Percentiles rank a stretch among this genome's conserved stretches.
Evolutionary conservation across 805 yeast species (phyloP).

Genomic region (Myxozyma neglecta): DNA sequence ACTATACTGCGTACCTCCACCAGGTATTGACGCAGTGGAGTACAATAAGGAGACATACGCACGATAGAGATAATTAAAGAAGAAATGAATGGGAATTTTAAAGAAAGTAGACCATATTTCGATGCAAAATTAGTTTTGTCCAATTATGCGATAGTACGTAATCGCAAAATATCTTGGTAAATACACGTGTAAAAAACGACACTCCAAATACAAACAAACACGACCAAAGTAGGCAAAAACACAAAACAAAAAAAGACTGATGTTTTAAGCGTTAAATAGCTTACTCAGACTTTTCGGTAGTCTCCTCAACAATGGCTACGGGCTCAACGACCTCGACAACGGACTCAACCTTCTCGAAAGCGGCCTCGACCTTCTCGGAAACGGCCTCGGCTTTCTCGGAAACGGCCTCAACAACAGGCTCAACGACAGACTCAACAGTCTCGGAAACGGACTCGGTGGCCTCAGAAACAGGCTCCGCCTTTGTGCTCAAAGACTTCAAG

Average conservation of each 20-base stretch:
- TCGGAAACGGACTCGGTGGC: not conserved
- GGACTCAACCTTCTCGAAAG: no score
- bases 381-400: no score
- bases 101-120: not conserved
- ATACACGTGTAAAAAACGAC: no score
- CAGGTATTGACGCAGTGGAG: conserved; percentile 58
- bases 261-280: not conserved
- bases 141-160: no score
- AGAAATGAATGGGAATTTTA: not conserved
- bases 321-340: not conserved
- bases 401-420: no score
- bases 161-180: no score
- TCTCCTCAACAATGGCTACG: not conserved
- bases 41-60: conserved; percentile 63
- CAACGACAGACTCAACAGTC: not conserved
- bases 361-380: no score
- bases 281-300: not conserved
- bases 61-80: not conserved
- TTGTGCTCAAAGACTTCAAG: not conserved
- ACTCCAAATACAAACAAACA: no score
- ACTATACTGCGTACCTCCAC: conserved; percentile 85
- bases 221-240: no score
- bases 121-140: not conserved
- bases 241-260: not conserved
- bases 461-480: not conserved